These are phyloP conservation scores for Pestalotiopsis sp. DNA, from an alignment of 2,329 filamentous ascomycete genomes.

Conservation along the genomic window DNA sequence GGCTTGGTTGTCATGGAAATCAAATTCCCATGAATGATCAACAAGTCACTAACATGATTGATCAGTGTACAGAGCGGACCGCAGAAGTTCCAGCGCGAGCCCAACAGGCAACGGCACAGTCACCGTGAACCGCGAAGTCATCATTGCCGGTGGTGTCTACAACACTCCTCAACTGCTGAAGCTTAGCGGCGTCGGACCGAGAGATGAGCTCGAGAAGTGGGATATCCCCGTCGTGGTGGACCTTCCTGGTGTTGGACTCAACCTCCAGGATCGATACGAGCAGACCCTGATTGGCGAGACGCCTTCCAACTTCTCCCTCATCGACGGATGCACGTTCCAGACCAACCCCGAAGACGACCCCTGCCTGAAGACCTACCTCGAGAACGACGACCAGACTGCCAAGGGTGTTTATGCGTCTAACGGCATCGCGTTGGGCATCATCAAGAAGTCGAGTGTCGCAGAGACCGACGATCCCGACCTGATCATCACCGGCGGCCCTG, in stretches of 20 bases:
- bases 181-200: slow-evolving; percentile 49
- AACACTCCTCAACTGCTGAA: slow-evolving; percentile 57
- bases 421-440: slow-evolving; percentile 34
- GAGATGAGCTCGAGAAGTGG: slow-evolving; percentile 37
- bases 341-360: slow-evolving; percentile 35
- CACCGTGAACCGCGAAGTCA: slow-evolving; percentile 48
- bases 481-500: slow-evolving; percentile 41
- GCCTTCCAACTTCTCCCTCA: slow-evolving; percentile 39
- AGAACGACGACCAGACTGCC: slow-evolving; percentile 20
- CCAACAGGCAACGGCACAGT: slow-evolving; percentile 34
- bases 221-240: slow-evolving; percentile 47
- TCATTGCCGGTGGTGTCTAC: slow-evolving; percentile 54
- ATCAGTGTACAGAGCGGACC: slow-evolving; percentile 4
- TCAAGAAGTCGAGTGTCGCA: slow-evolving; percentile 30
- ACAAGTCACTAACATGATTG: background rate
- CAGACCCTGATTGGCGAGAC: slow-evolving; percentile 47
- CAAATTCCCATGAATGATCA: too few relatives aligned
- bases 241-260: slow-evolving; percentile 60
- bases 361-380: slow-evolving; percentile 26
- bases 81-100: slow-evolving; percentile 14
- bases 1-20: too few relatives aligned
- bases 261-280: slow-evolving; percentile 60
- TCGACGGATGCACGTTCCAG: slow-evolving; percentile 37
- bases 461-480: slow-evolving; percentile 34
- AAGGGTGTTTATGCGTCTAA: slow-evolving; percentile 37